Conservation (phyloP, 2,329 filamentous ascomycete genomes). For the Venturia pyrina region DNA sequence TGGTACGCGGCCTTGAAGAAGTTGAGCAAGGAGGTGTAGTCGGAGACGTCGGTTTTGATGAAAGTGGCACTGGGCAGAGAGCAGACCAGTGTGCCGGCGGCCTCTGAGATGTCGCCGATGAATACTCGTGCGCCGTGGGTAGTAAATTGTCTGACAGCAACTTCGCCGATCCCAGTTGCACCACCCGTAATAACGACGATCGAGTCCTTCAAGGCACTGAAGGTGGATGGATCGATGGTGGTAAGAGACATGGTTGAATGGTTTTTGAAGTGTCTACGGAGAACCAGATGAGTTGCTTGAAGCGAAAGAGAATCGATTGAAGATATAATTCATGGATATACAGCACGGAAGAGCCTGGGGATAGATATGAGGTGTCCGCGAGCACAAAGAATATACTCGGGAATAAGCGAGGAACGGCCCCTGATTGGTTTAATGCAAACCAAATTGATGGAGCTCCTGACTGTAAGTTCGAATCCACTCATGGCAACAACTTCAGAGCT, state of each 20-base stretch:
- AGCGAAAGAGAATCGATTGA: too few species aligned
- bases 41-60: not conserved
- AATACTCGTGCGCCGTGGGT: constrained; percentile 45
- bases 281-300: too few species aligned
- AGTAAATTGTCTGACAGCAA: constrained; percentile 42
- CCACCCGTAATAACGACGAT: constrained; percentile 30
- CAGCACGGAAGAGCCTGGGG: too few species aligned
- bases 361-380: too few species aligned
- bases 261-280: not conserved
- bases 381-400: too few species aligned
- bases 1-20: constrained; percentile 18
- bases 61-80: not conserved
- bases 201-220: not conserved
- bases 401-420: too few species aligned
- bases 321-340: too few species aligned
- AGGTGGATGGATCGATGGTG: not conserved
- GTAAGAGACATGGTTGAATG: not conserved
- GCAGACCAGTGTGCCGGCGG: not conserved
- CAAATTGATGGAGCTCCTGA: too few species aligned
- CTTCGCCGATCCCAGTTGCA: constrained; percentile 49
- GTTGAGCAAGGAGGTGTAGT: constrained; percentile 18
- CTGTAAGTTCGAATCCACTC: not conserved
- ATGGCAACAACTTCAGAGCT: not conserved
- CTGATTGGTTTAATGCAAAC: too few species aligned
- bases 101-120: constrained; percentile 36